Evolutionary conservation across 2,329 filamentous ascomycete genomes (phyloP).

Genomic region (Botryosphaeria dothidea): DNA sequence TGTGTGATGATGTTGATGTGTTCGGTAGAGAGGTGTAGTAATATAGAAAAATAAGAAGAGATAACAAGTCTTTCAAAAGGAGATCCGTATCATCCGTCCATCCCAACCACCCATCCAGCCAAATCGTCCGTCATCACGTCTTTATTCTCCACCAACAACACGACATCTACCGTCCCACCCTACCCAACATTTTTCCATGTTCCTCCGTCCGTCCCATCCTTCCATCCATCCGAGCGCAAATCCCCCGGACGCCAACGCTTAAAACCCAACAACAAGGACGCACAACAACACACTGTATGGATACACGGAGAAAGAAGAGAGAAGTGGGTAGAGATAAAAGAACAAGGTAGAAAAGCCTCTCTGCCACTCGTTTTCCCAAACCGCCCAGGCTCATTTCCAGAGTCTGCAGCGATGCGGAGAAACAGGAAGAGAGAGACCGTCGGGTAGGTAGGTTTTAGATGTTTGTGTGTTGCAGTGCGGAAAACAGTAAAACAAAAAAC

Average conservation of each 20-base stretch:
- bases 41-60: not conserved
- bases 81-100: not conserved
- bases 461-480: not conserved
- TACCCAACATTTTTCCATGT: not conserved
- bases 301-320: conserved; percentile 5
- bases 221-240: not conserved
- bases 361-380: not conserved
- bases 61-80: no score
- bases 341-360: not conserved
- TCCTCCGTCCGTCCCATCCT: not conserved
- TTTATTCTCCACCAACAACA: not conserved
- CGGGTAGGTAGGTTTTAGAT: not conserved
- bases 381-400: not conserved
- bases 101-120: not conserved
- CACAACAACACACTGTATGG: conserved; percentile 5
- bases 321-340: not conserved
- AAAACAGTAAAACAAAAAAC: not conserved
- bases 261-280: not conserved
- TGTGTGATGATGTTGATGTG: no score
- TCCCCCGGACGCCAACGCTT: conserved; percentile 6
- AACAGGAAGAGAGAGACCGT: not conserved
- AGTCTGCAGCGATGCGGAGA: not conserved
- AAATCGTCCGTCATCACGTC: conserved; percentile 11
- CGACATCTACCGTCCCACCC: not conserved
- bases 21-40: not conserved